Conservation (phyloP, 345 rosid genomes). For the rapeseed (Brassica napus) region Da-Ae NC_063442.1:35204001-35204500, state of each 20-base stretch:
- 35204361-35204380: conserved; percentile 9
- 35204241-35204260: conserved; percentile 12
- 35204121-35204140: not conserved
- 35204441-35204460: conserved; percentile 45
- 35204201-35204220: not conserved
- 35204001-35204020: too few relatives aligned
- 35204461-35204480: conserved; percentile 25
- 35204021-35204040: too few relatives aligned
- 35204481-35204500: conserved; percentile 40
- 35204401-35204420: conserved; percentile 8
- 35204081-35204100: too few relatives aligned
- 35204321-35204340: conserved; percentile 24
- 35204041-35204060: too few relatives aligned
- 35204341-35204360: conserved; percentile 17
- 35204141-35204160: not conserved
- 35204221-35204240: conserved; percentile 12
- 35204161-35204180: conserved; percentile 17
- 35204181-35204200: too few relatives aligned
- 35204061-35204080: too few relatives aligned
- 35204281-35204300: conserved; percentile 39
- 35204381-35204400: conserved; percentile 33
- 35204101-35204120: too few relatives aligned
- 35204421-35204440: conserved; percentile 45
- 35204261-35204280: conserved; percentile 37
- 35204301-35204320: conserved; percentile 40